Conservation (phyloP, 2,329 filamentous ascomycete genomes). For the Monosporascus ibericus region DNA sequence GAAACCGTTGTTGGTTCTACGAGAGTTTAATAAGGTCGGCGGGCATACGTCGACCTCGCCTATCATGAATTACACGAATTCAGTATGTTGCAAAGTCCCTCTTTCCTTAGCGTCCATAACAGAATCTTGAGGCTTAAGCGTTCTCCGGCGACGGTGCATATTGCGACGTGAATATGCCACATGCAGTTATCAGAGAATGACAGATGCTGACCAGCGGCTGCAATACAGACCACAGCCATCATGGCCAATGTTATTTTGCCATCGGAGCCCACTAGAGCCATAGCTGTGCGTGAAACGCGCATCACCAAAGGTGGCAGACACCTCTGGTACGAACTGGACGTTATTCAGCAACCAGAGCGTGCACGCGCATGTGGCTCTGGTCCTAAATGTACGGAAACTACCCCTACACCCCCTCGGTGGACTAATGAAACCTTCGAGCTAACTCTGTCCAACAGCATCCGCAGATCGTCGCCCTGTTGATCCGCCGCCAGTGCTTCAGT, state of each 20-base stretch:
- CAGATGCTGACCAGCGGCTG: not conserved
- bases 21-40: no score
- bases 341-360: slow-evolving; percentile 91
- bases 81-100: no score
- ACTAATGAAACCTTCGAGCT: slow-evolving; percentile 6
- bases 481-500: slow-evolving; percentile 86
- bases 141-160: no score
- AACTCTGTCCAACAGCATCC: slow-evolving; percentile 47
- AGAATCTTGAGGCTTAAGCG: no score
- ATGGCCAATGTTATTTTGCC: slow-evolving; percentile 16
- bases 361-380: slow-evolving; percentile 93
- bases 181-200: no score
- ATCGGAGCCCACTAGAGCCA: slow-evolving; percentile 15
- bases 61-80: no score
- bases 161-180: no score
- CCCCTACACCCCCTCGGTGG: slow-evolving; percentile 1
- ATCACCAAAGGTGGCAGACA: slow-evolving; percentile 69
- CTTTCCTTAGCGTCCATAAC: no score
- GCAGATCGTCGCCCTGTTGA: slow-evolving; percentile 90
- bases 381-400: slow-evolving; percentile 66
- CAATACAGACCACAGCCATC: slow-evolving; percentile 19
- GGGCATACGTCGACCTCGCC: no score
- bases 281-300: slow-evolving; percentile 29
- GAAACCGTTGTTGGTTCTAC: no score
- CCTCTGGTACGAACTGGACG: slow-evolving; percentile 74